Percentiles rank a stretch among this genome's conserved stretches.
Evolutionary conservation across 2,329 filamentous ascomycete species (phyloP).

Genomic region (Huntiella moniliformis): DNA sequence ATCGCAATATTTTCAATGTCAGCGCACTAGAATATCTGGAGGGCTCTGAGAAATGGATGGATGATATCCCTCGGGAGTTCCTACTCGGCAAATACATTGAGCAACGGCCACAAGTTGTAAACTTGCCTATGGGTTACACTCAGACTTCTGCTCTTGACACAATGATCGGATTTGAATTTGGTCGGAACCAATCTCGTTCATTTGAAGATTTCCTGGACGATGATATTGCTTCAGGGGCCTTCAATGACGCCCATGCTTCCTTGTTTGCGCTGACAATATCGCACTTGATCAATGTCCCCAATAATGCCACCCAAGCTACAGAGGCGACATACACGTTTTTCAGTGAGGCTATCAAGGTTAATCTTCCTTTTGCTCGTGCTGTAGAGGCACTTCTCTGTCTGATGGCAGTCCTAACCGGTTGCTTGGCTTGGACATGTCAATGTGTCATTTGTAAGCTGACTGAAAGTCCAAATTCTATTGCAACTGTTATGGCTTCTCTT

Average conservation of each 20-base stretch:
- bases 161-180: too few relatives aligned
- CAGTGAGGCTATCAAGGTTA: too few relatives aligned
- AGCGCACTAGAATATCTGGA: constrained; percentile 20
- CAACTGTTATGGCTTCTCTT: constrained; percentile 13
- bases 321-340: too few relatives aligned
- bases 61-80: constrained; percentile 13
- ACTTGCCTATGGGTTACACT: constrained; percentile 3
- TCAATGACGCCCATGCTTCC: too few relatives aligned
- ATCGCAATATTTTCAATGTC: constrained; percentile 18
- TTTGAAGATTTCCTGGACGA: too few relatives aligned
- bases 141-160: too few relatives aligned
- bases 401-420: constrained; percentile 12
- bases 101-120: constrained; percentile 13
- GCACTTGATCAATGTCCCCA: too few relatives aligned
- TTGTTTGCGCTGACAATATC: too few relatives aligned
- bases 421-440: constrained; percentile 13
- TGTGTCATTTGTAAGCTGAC: constrained; percentile 1
- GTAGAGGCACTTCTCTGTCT: constrained; percentile 17
- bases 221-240: too few relatives aligned
- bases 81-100: constrained; percentile 16
- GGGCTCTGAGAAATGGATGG: constrained; percentile 14
- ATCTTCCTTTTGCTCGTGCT: too few relatives aligned
- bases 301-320: too few relatives aligned
- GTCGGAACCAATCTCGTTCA: too few relatives aligned
- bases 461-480: constrained; percentile 16